A percentile compares a stretch with the other conserved stretches of the same genome.
phyloP scores from a whole-genome alignment of 352 stramenopile genomes.

The Pelagophyceae sp. region DNA sequence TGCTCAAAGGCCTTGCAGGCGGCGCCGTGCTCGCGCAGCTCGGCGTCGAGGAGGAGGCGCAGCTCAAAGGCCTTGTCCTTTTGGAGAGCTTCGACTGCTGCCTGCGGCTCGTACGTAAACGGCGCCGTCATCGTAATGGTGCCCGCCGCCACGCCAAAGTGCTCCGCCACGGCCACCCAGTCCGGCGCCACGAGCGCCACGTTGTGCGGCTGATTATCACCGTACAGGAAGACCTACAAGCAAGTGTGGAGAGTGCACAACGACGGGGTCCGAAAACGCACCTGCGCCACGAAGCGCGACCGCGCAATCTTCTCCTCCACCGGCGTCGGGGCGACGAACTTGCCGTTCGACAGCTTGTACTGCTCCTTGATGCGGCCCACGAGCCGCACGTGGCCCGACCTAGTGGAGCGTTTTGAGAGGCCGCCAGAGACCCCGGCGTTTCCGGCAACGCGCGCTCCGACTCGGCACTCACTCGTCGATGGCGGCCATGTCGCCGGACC shows the following conservation, averaged over 20 bases:
- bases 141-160: constrained; percentile 25
- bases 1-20: constrained; percentile 56
- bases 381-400: constrained; percentile 49
- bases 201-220: constrained; percentile 61
- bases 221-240: constrained; percentile 49
- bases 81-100: neutral
- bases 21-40: constrained; percentile 42
- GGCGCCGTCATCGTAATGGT: neutral
- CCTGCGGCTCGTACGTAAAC: neutral
- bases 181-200: constrained; percentile 63
- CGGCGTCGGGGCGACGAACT: constrained; percentile 63
- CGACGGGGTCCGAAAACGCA: neutral
- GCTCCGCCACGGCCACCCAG: constrained; percentile 41
- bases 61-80: constrained; percentile 40
- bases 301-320: constrained; percentile 60
- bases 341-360: constrained; percentile 75
- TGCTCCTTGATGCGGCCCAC: constrained; percentile 68
- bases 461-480: too few species aligned
- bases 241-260: neutral
- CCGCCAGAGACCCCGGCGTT: constrained; percentile 3
- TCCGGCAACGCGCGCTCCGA: constrained; percentile 24
- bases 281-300: constrained; percentile 53
- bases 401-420: too few species aligned
- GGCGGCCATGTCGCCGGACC: constrained; percentile 60
- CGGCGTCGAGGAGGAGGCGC: constrained; percentile 40